These are phyloP conservation scores for Yamadazyma siamensis DNA, from an alignment of 1,139 yeast genomes.

Conservation along the genomic window DNA sequence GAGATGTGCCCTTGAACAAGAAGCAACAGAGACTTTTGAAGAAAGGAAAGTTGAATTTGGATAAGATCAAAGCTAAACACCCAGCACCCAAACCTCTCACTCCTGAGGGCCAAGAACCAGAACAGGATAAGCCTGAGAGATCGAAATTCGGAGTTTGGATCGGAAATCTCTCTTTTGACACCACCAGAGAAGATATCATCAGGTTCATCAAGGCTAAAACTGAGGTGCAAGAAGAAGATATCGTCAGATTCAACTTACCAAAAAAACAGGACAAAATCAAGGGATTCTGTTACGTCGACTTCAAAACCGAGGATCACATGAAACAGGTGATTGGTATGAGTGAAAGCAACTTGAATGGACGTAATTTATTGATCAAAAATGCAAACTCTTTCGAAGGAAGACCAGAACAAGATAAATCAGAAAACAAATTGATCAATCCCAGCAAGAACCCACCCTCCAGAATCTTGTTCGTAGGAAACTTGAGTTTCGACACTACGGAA, in stretches of 20 bases:
- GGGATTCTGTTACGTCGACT: constrained; percentile 92
- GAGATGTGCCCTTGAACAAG: constrained; percentile 81
- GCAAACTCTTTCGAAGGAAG: constrained; percentile 84
- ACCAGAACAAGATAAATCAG: constrained; percentile 72
- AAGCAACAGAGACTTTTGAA: constrained; percentile 87
- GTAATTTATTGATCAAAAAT: constrained; percentile 81
- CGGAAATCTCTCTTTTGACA: constrained; percentile 86
- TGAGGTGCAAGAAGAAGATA: constrained; percentile 44
- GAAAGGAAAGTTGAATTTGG: constrained; percentile 67
- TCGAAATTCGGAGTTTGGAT: constrained; percentile 85
- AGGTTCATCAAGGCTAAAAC: constrained; percentile 66
- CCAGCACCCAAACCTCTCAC: constrained; percentile 40
- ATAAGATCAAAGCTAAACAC: constrained; percentile 51
- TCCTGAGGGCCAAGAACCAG: constrained; percentile 25
- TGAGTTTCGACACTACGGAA: constrained; percentile 89
- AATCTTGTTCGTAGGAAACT: constrained; percentile 86
- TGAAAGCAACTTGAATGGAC: constrained; percentile 73
- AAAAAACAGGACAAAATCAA: constrained; percentile 59
- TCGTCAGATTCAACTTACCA: constrained; percentile 65
- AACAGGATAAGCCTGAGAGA: constrained; percentile 24
- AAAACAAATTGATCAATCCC: constrained; percentile 24
- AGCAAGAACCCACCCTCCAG: constrained; percentile 84
- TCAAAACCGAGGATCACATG: constrained; percentile 61
- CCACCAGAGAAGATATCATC: constrained; percentile 69
- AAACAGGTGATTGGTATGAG: constrained; percentile 63